Evolutionary conservation across 78 protist species (phyloP), one percentile per base, ranked within the genome.

Genomic region (Goniomonas avonlea): DNA sequence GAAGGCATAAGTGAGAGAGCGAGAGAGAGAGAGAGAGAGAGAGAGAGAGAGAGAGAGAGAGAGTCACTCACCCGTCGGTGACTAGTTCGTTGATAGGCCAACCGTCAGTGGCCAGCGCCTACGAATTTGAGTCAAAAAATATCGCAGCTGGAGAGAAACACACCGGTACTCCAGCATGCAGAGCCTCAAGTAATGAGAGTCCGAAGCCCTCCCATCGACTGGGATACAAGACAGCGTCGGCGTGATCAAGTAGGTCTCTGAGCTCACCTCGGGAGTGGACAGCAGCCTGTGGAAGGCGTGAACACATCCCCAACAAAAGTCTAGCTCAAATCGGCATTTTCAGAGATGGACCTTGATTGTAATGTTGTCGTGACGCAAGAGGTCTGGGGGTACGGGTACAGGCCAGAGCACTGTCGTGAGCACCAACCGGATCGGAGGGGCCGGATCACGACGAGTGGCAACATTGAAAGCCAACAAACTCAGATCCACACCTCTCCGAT

Each of bases 141-240:
- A 9, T 45, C 53, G 53, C 15, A 9, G 53, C 53, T 45, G 53
- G 53, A 17, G 50, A 8, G 35, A 8, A 2, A 15, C 11, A 21
- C 29, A 23, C 32, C 34, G 65, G 65, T 38, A 68, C 75, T 13
- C 75, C 75, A 7, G 75, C 75, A 25, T 68, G 75, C 59, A 68
- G 75, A 21, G 75, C 75, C 56, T 68, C 75, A 32, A 41, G 23
- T 37, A 68, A 23, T 18, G 75, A 25, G 5, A 68, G 56, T 25
- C 75, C 75, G 56, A 68, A 68, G 25, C 75, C 75, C 56, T 68
- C 75, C 75, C 75, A 68, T 27, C 75, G 48, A 29, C 58, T 41
- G 25, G 75, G 75, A 32, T 68, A 68, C 38, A 68, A 37, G 38
- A 68, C 31, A 7, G 75, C 75, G 8, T 68, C 75, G 1, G 75